A percentile compares a stretch with the other conserved stretches of the same genome.
Evolutionary conservation across 164 flowering plant species (phyloP).

Genomic region (Aristolochia fimbriata): DNA sequence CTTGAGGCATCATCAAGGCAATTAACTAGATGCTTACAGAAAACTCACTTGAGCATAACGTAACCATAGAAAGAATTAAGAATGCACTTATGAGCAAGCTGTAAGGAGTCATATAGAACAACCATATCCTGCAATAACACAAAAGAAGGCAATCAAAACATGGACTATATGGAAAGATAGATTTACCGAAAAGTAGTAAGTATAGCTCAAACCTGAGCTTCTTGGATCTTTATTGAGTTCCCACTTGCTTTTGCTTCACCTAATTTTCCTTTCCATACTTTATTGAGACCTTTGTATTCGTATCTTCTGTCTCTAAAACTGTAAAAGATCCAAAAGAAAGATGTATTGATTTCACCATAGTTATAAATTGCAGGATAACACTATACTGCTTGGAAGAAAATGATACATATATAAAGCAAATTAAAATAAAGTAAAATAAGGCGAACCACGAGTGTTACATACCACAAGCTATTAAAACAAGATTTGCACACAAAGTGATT

Average conservation of each 20-base stretch:
- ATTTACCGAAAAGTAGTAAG: no score
- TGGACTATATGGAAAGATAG: no score
- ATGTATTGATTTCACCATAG: background rate
- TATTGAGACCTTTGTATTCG: conserved; percentile 96
- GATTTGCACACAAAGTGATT: no score
- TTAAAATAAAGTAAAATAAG: no score
- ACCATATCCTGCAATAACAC: conserved; percentile 80
- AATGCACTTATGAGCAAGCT: conserved; percentile 98
- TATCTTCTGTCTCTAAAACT: conserved; percentile 99
- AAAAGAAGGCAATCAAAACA: background rate
- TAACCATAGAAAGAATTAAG: conserved; percentile 99
- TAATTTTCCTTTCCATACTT: conserved; percentile 93
- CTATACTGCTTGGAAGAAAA: no score
- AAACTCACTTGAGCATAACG: conserved; percentile 97
- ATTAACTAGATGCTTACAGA: no score
- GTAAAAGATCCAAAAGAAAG: conserved; percentile 4
- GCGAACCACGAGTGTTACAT: no score
- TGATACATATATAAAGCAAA: no score
- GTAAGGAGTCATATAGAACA: conserved; percentile 91
- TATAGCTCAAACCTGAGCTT: conserved; percentile 64
- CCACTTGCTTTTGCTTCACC: conserved; percentile 89
- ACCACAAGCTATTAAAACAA: no score
- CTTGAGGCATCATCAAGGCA: no score
- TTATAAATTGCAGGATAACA: no score
- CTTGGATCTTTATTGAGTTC: conserved; percentile 84